Evolutionary conservation across 202 grass and related monocot species (phyloP), one percentile per base, ranked within the genome.

Genomic region (Carex arenaria): DNA sequence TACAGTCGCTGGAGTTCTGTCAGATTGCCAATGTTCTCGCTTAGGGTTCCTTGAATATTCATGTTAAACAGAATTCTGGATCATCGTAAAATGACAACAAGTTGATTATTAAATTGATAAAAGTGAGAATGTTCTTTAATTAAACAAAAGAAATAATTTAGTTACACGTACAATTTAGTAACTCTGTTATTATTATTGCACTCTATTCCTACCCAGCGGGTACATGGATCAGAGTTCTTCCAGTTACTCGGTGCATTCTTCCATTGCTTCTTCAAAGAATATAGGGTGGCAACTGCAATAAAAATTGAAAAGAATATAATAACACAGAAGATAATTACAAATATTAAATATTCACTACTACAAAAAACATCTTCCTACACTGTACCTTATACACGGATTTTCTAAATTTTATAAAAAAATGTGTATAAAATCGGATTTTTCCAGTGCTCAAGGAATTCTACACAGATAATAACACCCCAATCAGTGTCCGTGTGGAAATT

Each of bases 201-300:
- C 10, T 0, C 0, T 36, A 97, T 28, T 67, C 94, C 91, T 47
- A 83, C 94, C 94, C 94, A 97, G 43, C 14, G 1, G 15, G 10
- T 34, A 38, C 94, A 97, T 83, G 91, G 94, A 85, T 87, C 91
- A 0, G 88, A 87, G 47, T 87, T 86, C 31, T 85, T 75, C 94
- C 94, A 97, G 38, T 60, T 85, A 51, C 59, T 1, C 10, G 91
- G 94, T 23, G 83, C 2, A 86, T 86, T 90, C 72, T 83, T 90
- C 91, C 91, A 97, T 77, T 71, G 63, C 6, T 82, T 87, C 82
- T 82, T 89, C 84, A 97, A 69, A 56, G 91, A 87, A 70, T 83
- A 90, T 10, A 97, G 87, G 77, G 79, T 84, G 42, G 79, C 84
- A 65, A 31, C 94, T 97, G 86, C 17, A 18, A 75, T 4, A 32